Base-by-base conservation (phyloP, 768 basidiomycete genomes). In the Auricularia sp. region DNA sequence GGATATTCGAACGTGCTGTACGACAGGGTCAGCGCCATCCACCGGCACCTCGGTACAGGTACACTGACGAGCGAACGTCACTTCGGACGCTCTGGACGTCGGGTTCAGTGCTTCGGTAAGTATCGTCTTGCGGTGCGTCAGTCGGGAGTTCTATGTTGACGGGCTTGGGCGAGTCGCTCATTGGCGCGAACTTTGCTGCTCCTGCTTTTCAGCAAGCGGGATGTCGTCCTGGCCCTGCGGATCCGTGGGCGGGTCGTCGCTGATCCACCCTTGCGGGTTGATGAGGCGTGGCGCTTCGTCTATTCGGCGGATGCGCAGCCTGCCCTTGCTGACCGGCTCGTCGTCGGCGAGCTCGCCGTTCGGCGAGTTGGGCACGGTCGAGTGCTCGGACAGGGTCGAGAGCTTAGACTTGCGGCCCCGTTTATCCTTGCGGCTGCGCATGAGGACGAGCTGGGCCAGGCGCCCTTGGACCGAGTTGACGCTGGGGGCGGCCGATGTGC, bases 261-360 rank as follows among this genome's bases (percentile, higher is more conserved):
- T 84, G 29, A 90, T 79, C 82, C 80, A 84, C 4, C 90, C 90
- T 68, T 83, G 91, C 3, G 90, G 90, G 70, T 91, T 81, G 33
- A 92, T 78, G 1, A 81, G 83, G 70, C 83, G 84, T 5, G 87
- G 88, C 1, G 84, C 81, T 59, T 80, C 82, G 64, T 89, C 83
- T 16, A 67, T 62, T 61, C 90, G 79, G 36, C 84, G 81, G 64
- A 93, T 91, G 90, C 82, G 76, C 5, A 93, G 65, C 62, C 70
- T 75, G 62, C 29, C 29, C 56, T 23, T 33, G 56, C 56, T 23
- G 56, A 14, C 23, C 23, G 14, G 8, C 23, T 7, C 56, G 29
- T 33, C 34, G 8, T 59, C 56, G 44, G 44, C n/a, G 56, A 29
- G 39, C 39, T 42, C 39, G 39, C 39, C 39, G 12, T 42, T 42